Base-by-base conservation (phyloP, 2,329 filamentous ascomycete genomes). In the Fusarium sp. region DNA sequence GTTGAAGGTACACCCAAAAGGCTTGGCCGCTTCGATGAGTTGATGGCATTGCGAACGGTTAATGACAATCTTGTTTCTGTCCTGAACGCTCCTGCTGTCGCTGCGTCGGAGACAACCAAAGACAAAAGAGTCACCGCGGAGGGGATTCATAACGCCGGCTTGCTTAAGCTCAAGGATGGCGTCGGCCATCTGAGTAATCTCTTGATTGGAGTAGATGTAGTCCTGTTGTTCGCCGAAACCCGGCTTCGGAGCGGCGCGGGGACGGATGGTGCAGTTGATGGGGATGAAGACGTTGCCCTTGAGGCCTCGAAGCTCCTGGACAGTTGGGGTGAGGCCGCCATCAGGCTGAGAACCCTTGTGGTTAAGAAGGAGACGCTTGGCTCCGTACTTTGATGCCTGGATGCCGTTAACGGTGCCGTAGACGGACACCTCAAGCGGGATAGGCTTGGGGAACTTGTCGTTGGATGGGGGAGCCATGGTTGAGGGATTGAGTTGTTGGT, bases 211-310 rank as follows among this genome's bases (percentile, higher is more conserved):
- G 80, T 90, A 90, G 62, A 88, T 62, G 68, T 90, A 89, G 73
- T 90, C 87, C 14, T 74, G 65, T 6, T 18, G 29, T 24, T 77
- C 74, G n/a, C 40, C 60, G 37, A 66, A 34, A 31, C 67, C 52
- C 40, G 47, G 27, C 2, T 42, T 22, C 31, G 71, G 75, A 20
- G 74, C 67, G 62, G 72, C 60, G 69, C 83, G 85, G 6, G 88
- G 88, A 10, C 89, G 86, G 70, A 91, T 87, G 87, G 89, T 89
- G 76, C 90, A 76, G 45, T 88, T 87, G 40, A 89, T 76, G 0
- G 87, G 84, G 29, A 86, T 80, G 13, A 79, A 61, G 29, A 81
- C 67, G 64, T 73, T 65, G 37, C 64, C 37, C 22, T 73, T 71
- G 29, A 86, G 77, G 3, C 66, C 64, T 2, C 69, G 38, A 47